phyloP scores from a whole-genome alignment of 192 early-diverging fungal genomes.

The Rhizophagus clarus region DNA sequence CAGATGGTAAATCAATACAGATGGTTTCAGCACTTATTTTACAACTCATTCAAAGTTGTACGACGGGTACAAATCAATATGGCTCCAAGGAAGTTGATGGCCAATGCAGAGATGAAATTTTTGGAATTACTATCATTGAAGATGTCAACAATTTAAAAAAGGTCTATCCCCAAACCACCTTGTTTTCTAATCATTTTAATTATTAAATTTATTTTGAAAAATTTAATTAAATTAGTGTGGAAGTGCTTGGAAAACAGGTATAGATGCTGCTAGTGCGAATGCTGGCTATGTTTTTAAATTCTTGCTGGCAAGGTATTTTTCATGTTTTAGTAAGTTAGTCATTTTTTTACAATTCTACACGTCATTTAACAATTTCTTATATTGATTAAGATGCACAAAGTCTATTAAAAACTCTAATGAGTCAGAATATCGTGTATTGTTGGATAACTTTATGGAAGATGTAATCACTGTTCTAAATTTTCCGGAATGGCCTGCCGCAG shows the following conservation, averaged over 20 bases:
- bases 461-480: conserved; percentile 68
- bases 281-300: conserved; percentile 63
- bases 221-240: neutral
- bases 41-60: conserved; percentile 67
- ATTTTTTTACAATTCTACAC: neutral
- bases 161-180: conserved; percentile 37
- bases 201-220: neutral
- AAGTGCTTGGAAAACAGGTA: conserved; percentile 41
- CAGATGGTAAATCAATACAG: conserved; percentile 69
- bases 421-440: conserved; percentile 68
- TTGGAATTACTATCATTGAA: neutral
- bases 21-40: conserved; percentile 72
- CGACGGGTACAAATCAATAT: conserved; percentile 22
- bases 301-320: conserved; percentile 56
- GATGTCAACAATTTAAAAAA: conserved; percentile 1
- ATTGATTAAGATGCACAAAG: conserved; percentile 40
- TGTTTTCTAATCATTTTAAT: neutral
- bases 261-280: conserved; percentile 58
- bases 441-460: conserved; percentile 78
- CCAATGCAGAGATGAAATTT: conserved; percentile 5
- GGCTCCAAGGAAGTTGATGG: neutral
- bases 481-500: conserved; percentile 92
- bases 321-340: neutral
- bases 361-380: conserved; percentile 43
- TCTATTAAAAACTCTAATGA: conserved; percentile 56